phyloP scores from a whole-genome alignment of 1,284 basidiomycete genomes.

The Apiotrichum sp. region DNA sequence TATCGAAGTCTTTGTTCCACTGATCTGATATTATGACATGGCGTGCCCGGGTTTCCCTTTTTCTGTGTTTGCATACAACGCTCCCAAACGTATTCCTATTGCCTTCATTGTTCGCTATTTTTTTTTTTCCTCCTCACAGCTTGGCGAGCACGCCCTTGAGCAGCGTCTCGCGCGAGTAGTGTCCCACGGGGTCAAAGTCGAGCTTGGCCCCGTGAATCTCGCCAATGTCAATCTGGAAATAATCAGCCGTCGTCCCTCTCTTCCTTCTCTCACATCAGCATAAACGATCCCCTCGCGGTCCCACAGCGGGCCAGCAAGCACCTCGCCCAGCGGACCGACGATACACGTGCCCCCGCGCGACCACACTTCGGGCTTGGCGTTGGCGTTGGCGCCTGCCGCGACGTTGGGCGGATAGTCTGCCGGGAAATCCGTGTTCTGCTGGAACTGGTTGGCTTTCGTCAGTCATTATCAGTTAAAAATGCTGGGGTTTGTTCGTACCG shows the following conservation, averaged over 20 bases:
- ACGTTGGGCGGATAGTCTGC: slow-evolving; percentile 23
- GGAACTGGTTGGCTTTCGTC: slow-evolving; percentile 24
- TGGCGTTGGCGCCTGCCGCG: background rate
- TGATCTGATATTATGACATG: too few species aligned
- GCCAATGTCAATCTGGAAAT: slow-evolving; percentile 54
- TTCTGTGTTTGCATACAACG: too few species aligned
- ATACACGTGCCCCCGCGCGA: slow-evolving; percentile 60
- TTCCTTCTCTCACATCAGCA: slow-evolving; percentile 45
- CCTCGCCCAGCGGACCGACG: slow-evolving; percentile 58
- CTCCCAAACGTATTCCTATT: too few species aligned
- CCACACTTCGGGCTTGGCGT: slow-evolving; percentile 12
- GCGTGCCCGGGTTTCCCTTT: too few species aligned
- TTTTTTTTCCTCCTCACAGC: background rate
- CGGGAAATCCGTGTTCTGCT: slow-evolving; percentile 24
- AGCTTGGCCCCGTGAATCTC: slow-evolving; percentile 61
- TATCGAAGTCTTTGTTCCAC: too few species aligned
- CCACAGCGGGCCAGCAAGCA: slow-evolving; percentile 62
- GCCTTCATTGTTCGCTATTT: too few species aligned
- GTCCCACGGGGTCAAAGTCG: slow-evolving; percentile 63
- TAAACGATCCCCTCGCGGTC: slow-evolving; percentile 58
- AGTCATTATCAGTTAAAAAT: background rate
- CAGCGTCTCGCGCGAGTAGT: slow-evolving; percentile 61
- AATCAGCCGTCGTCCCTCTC: too few species aligned
- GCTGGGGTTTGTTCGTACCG: slow-evolving; percentile 8
- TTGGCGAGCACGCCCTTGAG: slow-evolving; percentile 17